These are phyloP conservation scores for Endoconidiophora laricicola DNA, from an alignment of 2,329 filamentous ascomycete genomes.

Conservation along the genomic window DNA sequence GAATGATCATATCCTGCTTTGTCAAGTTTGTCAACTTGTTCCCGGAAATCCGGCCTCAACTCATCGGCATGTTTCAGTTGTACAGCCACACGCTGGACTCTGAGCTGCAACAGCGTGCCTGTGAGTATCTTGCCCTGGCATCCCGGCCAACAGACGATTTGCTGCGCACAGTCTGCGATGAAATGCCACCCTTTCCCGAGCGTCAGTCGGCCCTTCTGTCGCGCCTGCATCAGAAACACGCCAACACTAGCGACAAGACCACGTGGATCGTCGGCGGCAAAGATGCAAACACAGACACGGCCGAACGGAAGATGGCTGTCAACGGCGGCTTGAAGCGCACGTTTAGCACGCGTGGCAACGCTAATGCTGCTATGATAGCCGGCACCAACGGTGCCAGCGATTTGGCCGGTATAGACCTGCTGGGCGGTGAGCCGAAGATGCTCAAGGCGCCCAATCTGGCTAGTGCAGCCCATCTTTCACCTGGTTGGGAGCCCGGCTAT, in stretches of 20 bases:
- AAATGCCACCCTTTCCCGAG: constrained; percentile 97
- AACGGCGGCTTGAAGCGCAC: constrained; percentile 70
- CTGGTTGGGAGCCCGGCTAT: constrained; percentile 86
- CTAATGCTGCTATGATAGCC: constrained; percentile 19
- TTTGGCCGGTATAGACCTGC: constrained; percentile 68
- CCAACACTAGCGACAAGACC: constrained; percentile 79
- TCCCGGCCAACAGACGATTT: constrained; percentile 80
- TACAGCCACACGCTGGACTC: constrained; percentile 93
- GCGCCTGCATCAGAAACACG: constrained; percentile 84
- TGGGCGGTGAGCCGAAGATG: constrained; percentile 38
- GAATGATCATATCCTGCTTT: constrained; percentile 88
- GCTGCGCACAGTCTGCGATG: constrained; percentile 83
- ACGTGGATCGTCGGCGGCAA: constrained; percentile 98
- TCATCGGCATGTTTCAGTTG: constrained; percentile 74
- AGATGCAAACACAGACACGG: constrained; percentile 69
- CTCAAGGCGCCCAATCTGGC: constrained; percentile 67
- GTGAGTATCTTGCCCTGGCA: constrained; percentile 79
- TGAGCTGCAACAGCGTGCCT: constrained; percentile 88
- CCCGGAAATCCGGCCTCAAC: constrained; percentile 92
- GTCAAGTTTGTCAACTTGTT: constrained; percentile 98
- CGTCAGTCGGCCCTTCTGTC: constrained; percentile 82
- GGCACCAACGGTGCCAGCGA: constrained; percentile 34
- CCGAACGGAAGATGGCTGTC: constrained; percentile 66
- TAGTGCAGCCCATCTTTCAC: constrained; percentile 79
- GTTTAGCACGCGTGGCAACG: constrained; percentile 49